Conservation (phyloP, 805 yeast species). For the Suhomyces faveliae region DNA sequence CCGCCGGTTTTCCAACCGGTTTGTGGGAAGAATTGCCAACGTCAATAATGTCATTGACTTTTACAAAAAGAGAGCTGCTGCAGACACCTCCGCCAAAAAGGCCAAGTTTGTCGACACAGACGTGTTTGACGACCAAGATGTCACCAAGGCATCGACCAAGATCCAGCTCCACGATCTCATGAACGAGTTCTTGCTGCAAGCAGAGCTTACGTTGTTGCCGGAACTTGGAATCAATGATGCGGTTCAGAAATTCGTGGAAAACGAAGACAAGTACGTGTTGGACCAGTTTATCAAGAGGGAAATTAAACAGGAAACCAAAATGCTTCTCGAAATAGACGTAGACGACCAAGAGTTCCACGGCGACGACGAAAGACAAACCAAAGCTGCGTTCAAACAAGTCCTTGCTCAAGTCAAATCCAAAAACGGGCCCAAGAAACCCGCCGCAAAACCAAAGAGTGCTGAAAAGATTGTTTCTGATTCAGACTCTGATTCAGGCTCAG, state of each 20-base stretch:
- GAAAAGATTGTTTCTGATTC: not conserved
- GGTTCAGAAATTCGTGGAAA: constrained; percentile 68
- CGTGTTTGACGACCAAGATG: constrained; percentile 10
- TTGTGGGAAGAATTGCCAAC: constrained; percentile 90
- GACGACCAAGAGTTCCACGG: constrained; percentile 37
- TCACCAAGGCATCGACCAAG: constrained; percentile 20
- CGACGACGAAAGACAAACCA: constrained; percentile 25
- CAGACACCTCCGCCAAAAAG: constrained; percentile 13
- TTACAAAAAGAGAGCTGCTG: constrained; percentile 45
- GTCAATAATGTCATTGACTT: constrained; percentile 81
- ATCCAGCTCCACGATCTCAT: constrained; percentile 63
- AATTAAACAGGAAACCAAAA: constrained; percentile 49
- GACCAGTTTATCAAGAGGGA: constrained; percentile 61
- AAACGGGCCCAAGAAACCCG: constrained; percentile 1
- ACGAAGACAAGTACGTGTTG: constrained; percentile 76
- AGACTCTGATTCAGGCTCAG: constrained; percentile 4
- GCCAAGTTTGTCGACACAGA: constrained; percentile 15
- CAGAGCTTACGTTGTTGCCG: constrained; percentile 67
- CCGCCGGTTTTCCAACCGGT: constrained; percentile 81
- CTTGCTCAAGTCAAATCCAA: constrained; percentile 37
- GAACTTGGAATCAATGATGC: constrained; percentile 75
- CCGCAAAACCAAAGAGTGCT: constrained; percentile 1
- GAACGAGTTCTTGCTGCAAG: constrained; percentile 57
- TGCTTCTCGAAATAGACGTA: constrained; percentile 44
- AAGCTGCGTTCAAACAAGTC: constrained; percentile 42